Evolutionary conservation across 75 land plant genomes (phyloP).

Genomic region (Selaginella tamariscina): DNA sequence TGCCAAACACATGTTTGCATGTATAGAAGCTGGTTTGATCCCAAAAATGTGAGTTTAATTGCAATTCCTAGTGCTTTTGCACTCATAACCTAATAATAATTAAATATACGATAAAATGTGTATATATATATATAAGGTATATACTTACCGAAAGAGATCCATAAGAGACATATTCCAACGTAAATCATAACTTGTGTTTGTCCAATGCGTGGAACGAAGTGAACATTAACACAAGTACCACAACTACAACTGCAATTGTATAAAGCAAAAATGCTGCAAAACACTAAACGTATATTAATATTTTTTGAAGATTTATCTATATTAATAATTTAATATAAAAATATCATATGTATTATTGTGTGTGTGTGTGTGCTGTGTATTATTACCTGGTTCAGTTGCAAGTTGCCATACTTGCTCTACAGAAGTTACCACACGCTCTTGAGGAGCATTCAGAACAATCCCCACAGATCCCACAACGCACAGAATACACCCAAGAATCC

Average conservation of each 20-base stretch:
- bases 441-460: slow-evolving; percentile 36
- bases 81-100: slow-evolving; percentile 3
- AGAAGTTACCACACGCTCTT: slow-evolving; percentile 21
- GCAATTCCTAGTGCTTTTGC: slow-evolving; percentile 12
- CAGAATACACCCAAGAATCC: slow-evolving; percentile 32
- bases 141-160: slow-evolving; percentile 69
- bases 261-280: slow-evolving; percentile 27
- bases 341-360: no score
- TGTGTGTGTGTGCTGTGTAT: no score
- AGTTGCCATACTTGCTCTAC: slow-evolving; percentile 30
- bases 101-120: neutral
- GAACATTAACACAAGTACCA: slow-evolving; percentile 20
- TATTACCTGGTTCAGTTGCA: slow-evolving; percentile 31
- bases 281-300: no score
- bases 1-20: slow-evolving; percentile 4
- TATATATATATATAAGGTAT: neutral
- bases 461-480: slow-evolving; percentile 27
- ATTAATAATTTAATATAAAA: no score
- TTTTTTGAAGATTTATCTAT: no score
- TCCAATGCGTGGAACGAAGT: slow-evolving; percentile 21
- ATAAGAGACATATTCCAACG: slow-evolving; percentile 71
- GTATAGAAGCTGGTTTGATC: neutral
- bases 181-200: slow-evolving; percentile 23
- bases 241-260: slow-evolving; percentile 1
- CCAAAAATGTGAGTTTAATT: neutral